Conservation (phyloP, 768 basidiomycete species). For the Lentinula aciculospora region DNA sequence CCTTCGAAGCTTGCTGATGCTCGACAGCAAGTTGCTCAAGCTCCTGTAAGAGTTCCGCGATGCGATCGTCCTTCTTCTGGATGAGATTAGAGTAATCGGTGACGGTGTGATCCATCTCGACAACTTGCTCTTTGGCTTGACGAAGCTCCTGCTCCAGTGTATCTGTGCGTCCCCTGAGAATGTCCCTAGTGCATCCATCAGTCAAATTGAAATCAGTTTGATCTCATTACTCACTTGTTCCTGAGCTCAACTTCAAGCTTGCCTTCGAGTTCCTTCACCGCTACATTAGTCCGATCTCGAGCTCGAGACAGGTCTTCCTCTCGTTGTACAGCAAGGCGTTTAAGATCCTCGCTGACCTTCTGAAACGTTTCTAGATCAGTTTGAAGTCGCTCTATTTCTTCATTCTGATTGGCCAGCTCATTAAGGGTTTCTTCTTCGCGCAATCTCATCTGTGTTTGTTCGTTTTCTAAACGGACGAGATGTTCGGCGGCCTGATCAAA, state of each 20-base stretch:
- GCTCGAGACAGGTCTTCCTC: conserved; percentile 73
- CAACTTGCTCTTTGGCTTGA: conserved; percentile 69
- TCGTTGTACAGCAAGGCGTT: conserved; percentile 61
- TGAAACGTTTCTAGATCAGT: conserved; percentile 57
- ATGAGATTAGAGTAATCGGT: conserved; percentile 73
- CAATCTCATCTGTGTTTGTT: conserved; percentile 60
- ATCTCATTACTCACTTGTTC: conserved; percentile 44
- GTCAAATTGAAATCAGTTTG: neutral
- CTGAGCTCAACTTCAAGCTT: conserved; percentile 63
- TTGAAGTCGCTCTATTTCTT: conserved; percentile 53
- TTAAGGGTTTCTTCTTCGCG: conserved; percentile 61
- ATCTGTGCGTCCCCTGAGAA: conserved; percentile 53
- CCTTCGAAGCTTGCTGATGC: conserved; percentile 46
- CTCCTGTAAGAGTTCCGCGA: conserved; percentile 48
- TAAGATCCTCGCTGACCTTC: conserved; percentile 63
- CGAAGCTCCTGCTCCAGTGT: conserved; percentile 64
- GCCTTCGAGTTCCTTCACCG: conserved; percentile 61
- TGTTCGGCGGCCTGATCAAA: conserved; percentile 87
- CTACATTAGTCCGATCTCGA: conserved; percentile 68
- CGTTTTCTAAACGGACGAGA: conserved; percentile 73
- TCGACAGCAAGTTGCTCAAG: conserved; percentile 50
- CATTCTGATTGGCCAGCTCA: conserved; percentile 51
- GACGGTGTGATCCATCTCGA: conserved; percentile 71
- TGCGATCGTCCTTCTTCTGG: conserved; percentile 71
- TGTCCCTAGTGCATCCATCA: conserved; percentile 41